phyloP scores from a whole-genome alignment of 2,329 filamentous ascomycete genomes.

The Epicoccum nigrum region DNA sequence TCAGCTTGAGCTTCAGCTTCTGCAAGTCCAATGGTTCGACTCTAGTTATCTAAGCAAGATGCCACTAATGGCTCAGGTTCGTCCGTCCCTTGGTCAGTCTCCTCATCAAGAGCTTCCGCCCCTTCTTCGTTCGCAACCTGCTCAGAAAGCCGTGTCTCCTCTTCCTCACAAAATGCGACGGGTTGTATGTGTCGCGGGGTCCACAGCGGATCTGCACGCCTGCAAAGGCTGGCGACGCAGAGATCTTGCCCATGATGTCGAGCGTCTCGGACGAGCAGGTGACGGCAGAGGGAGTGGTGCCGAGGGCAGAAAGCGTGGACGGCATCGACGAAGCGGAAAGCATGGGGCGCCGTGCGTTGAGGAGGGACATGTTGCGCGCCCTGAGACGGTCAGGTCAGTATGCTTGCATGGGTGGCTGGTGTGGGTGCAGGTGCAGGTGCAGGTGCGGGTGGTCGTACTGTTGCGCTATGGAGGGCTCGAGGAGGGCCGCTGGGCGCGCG shows the following conservation, averaged over 20 bases:
- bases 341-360: slow-evolving; percentile 35
- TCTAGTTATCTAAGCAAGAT: not conserved
- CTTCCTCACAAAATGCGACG: slow-evolving; percentile 65
- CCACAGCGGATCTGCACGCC: slow-evolving; percentile 53
- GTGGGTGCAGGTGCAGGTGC: no score
- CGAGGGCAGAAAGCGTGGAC: slow-evolving; percentile 26
- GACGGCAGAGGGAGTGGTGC: slow-evolving; percentile 21
- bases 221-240: slow-evolving; percentile 45
- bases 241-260: slow-evolving; percentile 45
- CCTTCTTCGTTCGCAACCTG: slow-evolving; percentile 59
- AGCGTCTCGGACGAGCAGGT: slow-evolving; percentile 30
- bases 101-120: slow-evolving; percentile 60
- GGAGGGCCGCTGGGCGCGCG: slow-evolving; percentile 29
- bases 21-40: not conserved
- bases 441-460: slow-evolving; percentile 27
- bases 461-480: slow-evolving; percentile 31
- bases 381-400: slow-evolving; percentile 1
- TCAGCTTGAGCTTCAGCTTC: not conserved
- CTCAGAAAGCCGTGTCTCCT: slow-evolving; percentile 66
- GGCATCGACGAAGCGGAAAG: slow-evolving; percentile 26
- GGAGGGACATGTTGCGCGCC: slow-evolving; percentile 33
- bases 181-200: slow-evolving; percentile 63
- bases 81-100: slow-evolving; percentile 60
- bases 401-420: not conserved
- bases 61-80: slow-evolving; percentile 43